Evolutionary conservation across 1,284 basidiomycete genomes (phyloP).

Genomic region (Amylostereum areolatum): DNA sequence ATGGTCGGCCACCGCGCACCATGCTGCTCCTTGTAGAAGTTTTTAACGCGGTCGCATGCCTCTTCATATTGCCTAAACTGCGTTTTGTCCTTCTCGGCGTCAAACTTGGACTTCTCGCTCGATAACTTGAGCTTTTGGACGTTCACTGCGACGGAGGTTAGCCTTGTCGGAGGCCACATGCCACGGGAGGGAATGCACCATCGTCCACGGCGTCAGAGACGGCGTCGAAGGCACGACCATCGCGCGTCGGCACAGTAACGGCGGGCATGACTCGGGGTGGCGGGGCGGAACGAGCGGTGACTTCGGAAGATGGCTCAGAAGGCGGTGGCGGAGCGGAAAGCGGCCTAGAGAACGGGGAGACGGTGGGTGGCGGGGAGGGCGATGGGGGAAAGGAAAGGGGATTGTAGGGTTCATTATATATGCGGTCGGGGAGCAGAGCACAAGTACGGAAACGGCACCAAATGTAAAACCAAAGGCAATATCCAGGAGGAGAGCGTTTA

Average conservation of each 20-base stretch:
- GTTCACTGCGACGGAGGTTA: conserved; percentile 44
- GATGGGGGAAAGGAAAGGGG: too few species aligned
- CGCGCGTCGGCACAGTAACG: conserved; percentile 1
- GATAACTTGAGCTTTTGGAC: conserved; percentile 55
- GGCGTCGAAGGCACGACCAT: conserved; percentile 46
- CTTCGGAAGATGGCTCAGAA: neutral
- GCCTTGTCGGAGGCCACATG: neutral
- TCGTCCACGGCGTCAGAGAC: conserved; percentile 73
- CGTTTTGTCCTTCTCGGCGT: conserved; percentile 72
- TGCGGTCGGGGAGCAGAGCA: too few species aligned
- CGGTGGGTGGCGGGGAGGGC: too few species aligned
- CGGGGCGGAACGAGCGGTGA: neutral
- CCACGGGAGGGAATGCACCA: conserved; percentile 47
- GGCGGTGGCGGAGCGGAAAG: too few species aligned
- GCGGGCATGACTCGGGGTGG: neutral
- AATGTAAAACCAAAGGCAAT: too few species aligned
- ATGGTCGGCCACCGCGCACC: conserved; percentile 32
- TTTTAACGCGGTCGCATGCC: conserved; percentile 85
- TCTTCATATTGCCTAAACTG: conserved; percentile 67
- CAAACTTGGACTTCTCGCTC: conserved; percentile 62
- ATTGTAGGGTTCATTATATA: too few species aligned
- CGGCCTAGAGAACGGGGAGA: too few species aligned
- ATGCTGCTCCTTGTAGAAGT: conserved; percentile 86
- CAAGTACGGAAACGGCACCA: too few species aligned
- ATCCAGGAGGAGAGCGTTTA: too few species aligned